phyloP scores from a whole-genome alignment of 2,329 filamentous ascomycete genomes.

The Rugonectria rugulosa region DNA sequence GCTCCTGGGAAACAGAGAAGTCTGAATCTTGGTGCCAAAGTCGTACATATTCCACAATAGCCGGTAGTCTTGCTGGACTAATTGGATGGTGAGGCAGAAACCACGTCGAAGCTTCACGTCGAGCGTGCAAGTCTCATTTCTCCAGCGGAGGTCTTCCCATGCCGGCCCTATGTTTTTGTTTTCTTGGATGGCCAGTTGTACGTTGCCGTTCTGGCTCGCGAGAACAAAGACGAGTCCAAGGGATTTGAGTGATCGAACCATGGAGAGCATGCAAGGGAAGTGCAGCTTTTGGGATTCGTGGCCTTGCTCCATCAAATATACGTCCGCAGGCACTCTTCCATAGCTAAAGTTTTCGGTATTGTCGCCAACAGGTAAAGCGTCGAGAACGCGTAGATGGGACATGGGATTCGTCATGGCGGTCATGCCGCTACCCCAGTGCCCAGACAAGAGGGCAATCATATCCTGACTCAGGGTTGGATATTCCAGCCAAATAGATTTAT shows the following conservation, averaged over 20 bases:
- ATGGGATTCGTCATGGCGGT: constrained; percentile 55
- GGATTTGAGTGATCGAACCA: constrained; percentile 74
- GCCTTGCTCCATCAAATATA: constrained; percentile 77
- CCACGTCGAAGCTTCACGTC: constrained; percentile 77
- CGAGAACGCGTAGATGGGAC: constrained; percentile 63
- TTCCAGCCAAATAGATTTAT: constrained; percentile 82
- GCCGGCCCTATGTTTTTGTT: constrained; percentile 73
- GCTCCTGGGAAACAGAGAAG: constrained; percentile 70
- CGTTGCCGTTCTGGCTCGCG: constrained; percentile 79
- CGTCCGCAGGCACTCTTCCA: constrained; percentile 77
- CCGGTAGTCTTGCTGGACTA: constrained; percentile 79
- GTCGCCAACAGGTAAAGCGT: constrained; percentile 80
- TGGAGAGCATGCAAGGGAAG: constrained; percentile 78
- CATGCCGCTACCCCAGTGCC: constrained; percentile 61
- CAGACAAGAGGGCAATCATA: constrained; percentile 73
- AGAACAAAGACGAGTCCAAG: constrained; percentile 76
- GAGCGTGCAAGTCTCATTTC: constrained; percentile 69
- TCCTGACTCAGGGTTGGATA: constrained; percentile 79
- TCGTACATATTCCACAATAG: constrained; percentile 85
- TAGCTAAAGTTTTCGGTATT: constrained; percentile 78
- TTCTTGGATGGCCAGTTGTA: constrained; percentile 77
- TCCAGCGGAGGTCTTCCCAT: constrained; percentile 87
- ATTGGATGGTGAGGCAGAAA: constrained; percentile 75
- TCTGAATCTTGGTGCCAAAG: constrained; percentile 79
- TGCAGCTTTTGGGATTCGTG: constrained; percentile 71